Conservation (phyloP, 2,329 filamentous ascomycete genomes). For the Exophiala alcalophila region DNA sequence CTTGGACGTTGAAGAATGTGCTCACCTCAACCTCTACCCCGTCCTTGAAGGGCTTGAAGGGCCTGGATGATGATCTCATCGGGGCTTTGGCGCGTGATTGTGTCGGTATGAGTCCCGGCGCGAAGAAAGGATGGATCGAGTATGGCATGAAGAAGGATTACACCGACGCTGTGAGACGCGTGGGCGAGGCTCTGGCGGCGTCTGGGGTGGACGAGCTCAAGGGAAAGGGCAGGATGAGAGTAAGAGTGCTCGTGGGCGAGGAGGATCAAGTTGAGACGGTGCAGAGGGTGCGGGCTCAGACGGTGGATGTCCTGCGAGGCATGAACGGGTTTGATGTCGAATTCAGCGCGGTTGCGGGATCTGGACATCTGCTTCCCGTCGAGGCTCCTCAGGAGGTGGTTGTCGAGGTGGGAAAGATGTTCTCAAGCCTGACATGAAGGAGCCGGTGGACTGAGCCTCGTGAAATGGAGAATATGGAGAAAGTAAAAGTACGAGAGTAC, state of each 20-base stretch:
- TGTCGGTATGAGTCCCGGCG: slow-evolving; percentile 5
- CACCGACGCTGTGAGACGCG: neutral
- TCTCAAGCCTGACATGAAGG: too few species aligned
- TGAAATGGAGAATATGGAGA: too few species aligned
- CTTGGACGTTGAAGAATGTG: slow-evolving; percentile 5
- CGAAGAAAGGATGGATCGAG: slow-evolving; percentile 9
- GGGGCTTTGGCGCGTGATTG: neutral
- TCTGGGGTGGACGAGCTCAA: neutral
- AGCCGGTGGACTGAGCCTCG: too few species aligned
- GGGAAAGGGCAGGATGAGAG: neutral
- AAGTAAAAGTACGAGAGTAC: too few species aligned
- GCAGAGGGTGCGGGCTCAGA: slow-evolving; percentile 4
- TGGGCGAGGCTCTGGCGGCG: neutral
- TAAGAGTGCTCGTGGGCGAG: slow-evolving; percentile 4
- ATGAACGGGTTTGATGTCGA: slow-evolving; percentile 2
- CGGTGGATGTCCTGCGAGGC: slow-evolving; percentile 1
- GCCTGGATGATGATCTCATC: neutral
- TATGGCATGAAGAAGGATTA: slow-evolving; percentile 6
- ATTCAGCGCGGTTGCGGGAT: neutral
- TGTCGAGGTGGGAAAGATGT: neutral
- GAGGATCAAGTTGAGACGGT: slow-evolving; percentile 7
- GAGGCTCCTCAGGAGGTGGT: slow-evolving; percentile 4
- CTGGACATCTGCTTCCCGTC: slow-evolving; percentile 7
- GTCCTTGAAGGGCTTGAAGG: too few species aligned
- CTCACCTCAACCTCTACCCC: slow-evolving; percentile 4